Evolutionary conservation across 345 rosid species (phyloP).

Genomic region (Carallia pectinifolia): DNA sequence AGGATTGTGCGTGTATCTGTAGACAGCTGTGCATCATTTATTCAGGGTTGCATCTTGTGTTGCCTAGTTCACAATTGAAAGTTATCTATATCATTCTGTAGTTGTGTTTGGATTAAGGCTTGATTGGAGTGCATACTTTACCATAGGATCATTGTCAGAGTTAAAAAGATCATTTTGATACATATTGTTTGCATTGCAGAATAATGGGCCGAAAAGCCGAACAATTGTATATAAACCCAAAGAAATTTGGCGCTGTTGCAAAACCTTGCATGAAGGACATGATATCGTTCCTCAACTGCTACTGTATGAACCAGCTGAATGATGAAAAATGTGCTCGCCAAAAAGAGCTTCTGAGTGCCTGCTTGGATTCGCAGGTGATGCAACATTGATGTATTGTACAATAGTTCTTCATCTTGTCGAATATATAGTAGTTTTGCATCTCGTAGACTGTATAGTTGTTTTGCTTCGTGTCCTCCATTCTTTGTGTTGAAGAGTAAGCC

Average conservation of each 20-base stretch:
- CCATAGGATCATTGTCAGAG: no score
- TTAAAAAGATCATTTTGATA: neutral
- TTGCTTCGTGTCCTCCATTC: neutral
- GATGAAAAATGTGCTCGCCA: conserved; percentile 58
- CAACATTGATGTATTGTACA: neutral
- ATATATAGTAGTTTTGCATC: neutral
- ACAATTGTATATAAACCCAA: conserved; percentile 61
- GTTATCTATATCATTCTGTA: no score
- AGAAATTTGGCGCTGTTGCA: conserved; percentile 52
- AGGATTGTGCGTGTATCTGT: no score
- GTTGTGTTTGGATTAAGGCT: no score
- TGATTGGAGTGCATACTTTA: no score
- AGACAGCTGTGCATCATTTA: no score
- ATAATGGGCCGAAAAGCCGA: conserved; percentile 74
- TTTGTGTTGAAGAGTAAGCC: no score
- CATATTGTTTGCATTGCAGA: neutral
- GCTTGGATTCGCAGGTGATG: conserved; percentile 69
- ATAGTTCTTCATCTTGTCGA: neutral
- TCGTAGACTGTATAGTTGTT: neutral
- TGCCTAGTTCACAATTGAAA: no score
- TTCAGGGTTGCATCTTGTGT: no score
- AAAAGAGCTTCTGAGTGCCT: conserved; percentile 59
- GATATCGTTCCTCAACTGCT: conserved; percentile 71
- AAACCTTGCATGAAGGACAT: conserved; percentile 92
- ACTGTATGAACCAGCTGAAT: conserved; percentile 48